Conservation (phyloP, 352 stramenopile species). For the Pythium coloratum region DNA sequence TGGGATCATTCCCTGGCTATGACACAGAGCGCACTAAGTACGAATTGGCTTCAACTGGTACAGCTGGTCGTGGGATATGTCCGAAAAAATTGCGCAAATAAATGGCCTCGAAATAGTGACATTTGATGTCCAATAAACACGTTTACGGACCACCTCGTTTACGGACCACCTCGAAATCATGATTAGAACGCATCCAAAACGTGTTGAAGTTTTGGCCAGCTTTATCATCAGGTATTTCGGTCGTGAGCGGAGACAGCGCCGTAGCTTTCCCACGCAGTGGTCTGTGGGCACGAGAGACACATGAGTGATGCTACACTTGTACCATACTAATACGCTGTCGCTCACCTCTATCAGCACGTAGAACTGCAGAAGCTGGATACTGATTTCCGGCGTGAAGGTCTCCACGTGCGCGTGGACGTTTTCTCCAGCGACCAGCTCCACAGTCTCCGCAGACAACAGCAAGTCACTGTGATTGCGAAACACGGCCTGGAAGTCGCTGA, state of each 20-base stretch:
- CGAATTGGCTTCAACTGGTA: background rate
- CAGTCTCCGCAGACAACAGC: background rate
- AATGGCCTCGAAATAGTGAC: background rate
- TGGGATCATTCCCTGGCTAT: background rate
- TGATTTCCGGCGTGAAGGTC: background rate
- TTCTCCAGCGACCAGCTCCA: conserved; percentile 19
- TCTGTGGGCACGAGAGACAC: background rate
- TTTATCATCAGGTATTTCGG: background rate
- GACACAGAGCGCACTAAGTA: conserved; percentile 1
- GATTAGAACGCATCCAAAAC: background rate
- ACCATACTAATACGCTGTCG: too few species aligned
- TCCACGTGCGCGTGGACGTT: conserved; percentile 2
- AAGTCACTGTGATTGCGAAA: conserved; percentile 10
- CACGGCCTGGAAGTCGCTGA: background rate
- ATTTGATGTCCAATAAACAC: background rate
- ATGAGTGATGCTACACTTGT: background rate
- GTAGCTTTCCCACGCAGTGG: background rate
- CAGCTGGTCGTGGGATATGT: background rate
- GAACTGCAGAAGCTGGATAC: conserved; percentile 12
- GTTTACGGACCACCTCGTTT: background rate
- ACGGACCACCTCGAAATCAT: background rate
- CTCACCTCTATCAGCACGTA: conserved; percentile 16
- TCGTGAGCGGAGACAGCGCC: background rate
- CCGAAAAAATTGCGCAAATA: background rate
- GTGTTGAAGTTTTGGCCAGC: background rate